Evolutionary conservation across 768 basidiomycete species (phyloP), one percentile per base, ranked within the genome.

Genomic region (Pleurotus platypus): DNA sequence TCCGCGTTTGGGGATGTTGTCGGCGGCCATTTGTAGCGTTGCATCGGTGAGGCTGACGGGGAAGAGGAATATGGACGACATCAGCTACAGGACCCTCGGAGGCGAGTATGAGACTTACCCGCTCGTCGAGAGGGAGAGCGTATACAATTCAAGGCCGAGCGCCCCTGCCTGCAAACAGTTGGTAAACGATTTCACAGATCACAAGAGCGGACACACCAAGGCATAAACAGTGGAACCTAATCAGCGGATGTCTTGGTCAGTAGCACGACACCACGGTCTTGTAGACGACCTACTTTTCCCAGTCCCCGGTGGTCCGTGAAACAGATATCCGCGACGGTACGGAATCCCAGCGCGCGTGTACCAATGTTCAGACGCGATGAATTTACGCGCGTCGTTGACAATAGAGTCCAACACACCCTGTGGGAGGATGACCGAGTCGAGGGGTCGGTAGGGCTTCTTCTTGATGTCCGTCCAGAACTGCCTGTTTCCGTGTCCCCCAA

Each of bases 121-220:
- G 27, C 69, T 65, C 11, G 80, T 74, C 0, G 81, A 74, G 0
- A 85, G 69, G 0, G 82, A 82, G n/a, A 86, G 62, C 1, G 80
- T 72, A 63, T 91, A 94, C 55, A 96, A 92, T 69, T 94, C 91
- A n/a, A 96, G 77, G 3, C 85, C 83, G 8, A 95, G 75, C 66
- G 90, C 89, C 6, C 79, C 78, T 5, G 78, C 78, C 74, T 75
- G 40, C 6, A 56, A 30, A 57, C 53, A 3, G 2, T 30, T 7
- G 26, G 9, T n/a, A 11, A 16, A 6, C 8, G 13, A 48, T 49
- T 40, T 4, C n/a, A 1, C n/a, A 5, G 39, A n/a, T 43, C 9
- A 8, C n/a, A 38, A 26, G 0, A 35, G n/a, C n/a, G 22, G 5
- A 43, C 69, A 58, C 64, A 76, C 78, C 22, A 83, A 67, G 12